Evolutionary conservation across 2,329 filamentous ascomycete genomes (phyloP).

Genomic region (Xenoacremonium recifei): DNA sequence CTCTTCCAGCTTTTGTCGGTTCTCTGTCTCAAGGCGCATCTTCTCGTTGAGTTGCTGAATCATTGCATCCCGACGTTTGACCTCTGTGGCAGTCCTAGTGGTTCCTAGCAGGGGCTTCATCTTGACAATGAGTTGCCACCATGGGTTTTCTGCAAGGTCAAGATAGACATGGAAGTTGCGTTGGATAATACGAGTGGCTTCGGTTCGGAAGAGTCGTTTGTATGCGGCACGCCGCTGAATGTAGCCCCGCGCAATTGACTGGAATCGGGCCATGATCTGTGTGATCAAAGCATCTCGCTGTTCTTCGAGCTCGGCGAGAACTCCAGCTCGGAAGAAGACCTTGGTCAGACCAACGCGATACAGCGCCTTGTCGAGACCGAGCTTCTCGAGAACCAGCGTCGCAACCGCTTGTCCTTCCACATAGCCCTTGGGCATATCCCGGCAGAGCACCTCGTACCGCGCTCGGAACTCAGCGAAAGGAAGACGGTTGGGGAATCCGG

Average conservation of each 20-base stretch:
- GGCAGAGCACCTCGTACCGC: constrained; percentile 91
- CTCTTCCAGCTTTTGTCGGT: constrained; percentile 81
- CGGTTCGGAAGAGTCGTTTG: constrained; percentile 90
- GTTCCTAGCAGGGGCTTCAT: constrained; percentile 95
- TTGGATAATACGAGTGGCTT: constrained; percentile 93
- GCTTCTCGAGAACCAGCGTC: constrained; percentile 82
- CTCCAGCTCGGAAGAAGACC: constrained; percentile 95
- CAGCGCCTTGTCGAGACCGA: constrained; percentile 79
- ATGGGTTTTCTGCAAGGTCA: constrained; percentile 85
- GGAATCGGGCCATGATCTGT: constrained; percentile 91
- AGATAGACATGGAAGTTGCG: constrained; percentile 91
- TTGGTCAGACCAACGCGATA: constrained; percentile 96
- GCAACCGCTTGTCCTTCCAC: constrained; percentile 86
- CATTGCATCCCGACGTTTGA: constrained; percentile 92
- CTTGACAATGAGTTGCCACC: constrained; percentile 93
- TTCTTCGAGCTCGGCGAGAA: constrained; percentile 95
- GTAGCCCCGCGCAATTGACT: constrained; percentile 88
- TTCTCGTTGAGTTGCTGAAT: constrained; percentile 85
- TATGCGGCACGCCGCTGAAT: constrained; percentile 83
- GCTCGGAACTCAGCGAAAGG: constrained; percentile 92
- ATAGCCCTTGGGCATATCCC: constrained; percentile 84
- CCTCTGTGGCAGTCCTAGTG: constrained; percentile 86
- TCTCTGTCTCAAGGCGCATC: constrained; percentile 72
- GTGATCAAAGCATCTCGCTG: constrained; percentile 89
- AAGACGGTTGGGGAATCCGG: constrained; percentile 92